Conservation (phyloP, 345 rosid species). For the Eucalyptus pauciflora region DNA sequence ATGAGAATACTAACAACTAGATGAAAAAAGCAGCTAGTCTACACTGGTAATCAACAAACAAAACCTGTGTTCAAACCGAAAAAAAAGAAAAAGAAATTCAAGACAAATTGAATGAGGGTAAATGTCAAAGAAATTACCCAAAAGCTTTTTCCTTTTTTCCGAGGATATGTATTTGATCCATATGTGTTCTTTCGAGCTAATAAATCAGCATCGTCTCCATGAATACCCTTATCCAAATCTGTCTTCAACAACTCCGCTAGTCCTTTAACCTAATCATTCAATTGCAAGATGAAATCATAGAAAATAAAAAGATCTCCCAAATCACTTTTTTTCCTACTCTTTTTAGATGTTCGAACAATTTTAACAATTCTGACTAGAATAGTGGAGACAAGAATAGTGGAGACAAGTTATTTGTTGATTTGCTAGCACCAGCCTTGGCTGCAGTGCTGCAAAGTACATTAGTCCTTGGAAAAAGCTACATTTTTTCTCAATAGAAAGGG, state of each 20-base stretch:
- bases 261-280: slow-evolving; percentile 52
- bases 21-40: neutral
- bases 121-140: slow-evolving; percentile 29
- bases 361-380: neutral
- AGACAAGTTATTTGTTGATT: neutral
- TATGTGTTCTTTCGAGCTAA: slow-evolving; percentile 46
- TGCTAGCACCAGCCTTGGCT: neutral
- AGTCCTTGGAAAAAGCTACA: neutral
- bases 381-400: neutral
- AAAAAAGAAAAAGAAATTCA: neutral
- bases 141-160: slow-evolving; percentile 72
- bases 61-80: rapidly evolving
- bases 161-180: slow-evolving; percentile 93
- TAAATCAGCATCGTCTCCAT: slow-evolving; percentile 61
- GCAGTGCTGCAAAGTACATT: neutral
- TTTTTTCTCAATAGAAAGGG: neutral
- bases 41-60: neutral
- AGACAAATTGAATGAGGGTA: neutral
- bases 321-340: neutral
- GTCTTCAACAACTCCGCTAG: slow-evolving; percentile 52
- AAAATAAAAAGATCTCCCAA: neutral
- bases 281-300: neutral
- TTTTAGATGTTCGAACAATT: neutral
- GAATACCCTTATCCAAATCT: slow-evolving; percentile 60
- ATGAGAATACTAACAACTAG: neutral